Conservation (phyloP, 306 rosid genomes). For the Fagus crenata region DNA sequence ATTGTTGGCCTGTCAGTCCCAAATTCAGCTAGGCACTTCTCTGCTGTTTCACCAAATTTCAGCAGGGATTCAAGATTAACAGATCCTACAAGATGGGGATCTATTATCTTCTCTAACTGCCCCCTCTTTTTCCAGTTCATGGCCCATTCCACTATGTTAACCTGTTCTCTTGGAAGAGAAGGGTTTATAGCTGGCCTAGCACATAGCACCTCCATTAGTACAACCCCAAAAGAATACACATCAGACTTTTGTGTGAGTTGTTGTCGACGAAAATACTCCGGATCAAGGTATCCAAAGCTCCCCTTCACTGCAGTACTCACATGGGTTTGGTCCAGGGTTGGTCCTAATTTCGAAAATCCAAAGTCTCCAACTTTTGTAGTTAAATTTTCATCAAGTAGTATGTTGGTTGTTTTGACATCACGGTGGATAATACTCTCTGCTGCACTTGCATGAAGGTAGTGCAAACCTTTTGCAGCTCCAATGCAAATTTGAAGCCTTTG, state of each 20-base stretch:
- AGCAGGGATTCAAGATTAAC: constrained; percentile 29
- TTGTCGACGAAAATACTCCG: constrained; percentile 39
- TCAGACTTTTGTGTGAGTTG: constrained; percentile 44
- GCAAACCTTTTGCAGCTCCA: constrained; percentile 48
- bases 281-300: constrained; percentile 44
- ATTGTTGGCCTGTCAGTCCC: constrained; percentile 45
- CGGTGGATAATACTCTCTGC: constrained; percentile 41
- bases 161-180: constrained; percentile 37
- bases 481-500: constrained; percentile 44
- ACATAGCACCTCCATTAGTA: constrained; percentile 35
- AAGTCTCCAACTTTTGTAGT: constrained; percentile 41
- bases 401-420: constrained; percentile 41
- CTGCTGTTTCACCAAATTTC: constrained; percentile 41
- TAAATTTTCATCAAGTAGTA: constrained; percentile 41
- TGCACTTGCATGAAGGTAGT: constrained; percentile 41
- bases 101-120: constrained; percentile 34
- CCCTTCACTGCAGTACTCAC: constrained; percentile 47
- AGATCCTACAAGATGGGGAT: constrained; percentile 29
- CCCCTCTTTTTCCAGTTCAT: constrained; percentile 34
- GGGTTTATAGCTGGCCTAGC: constrained; percentile 45
- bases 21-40: constrained; percentile 41
- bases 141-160: constrained; percentile 46
- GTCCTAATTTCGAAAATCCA: constrained; percentile 47
- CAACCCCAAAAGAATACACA: constrained; percentile 42
- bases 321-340: constrained; percentile 42